Conservation (phyloP, 2,329 filamentous ascomycete species). For the Pochonia chlamydosporia region DNA sequence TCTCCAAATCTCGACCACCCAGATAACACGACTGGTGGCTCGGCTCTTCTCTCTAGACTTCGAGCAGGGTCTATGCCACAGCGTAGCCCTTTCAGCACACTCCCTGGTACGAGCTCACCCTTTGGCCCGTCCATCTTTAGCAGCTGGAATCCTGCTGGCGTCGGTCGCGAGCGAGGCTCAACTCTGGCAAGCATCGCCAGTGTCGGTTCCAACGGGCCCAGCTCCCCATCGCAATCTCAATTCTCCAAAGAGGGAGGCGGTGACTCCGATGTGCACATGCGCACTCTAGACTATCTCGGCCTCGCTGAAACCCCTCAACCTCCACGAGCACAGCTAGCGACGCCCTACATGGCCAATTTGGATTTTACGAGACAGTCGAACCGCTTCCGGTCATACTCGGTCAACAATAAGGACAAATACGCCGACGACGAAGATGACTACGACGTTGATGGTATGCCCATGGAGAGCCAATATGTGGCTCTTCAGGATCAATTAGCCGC, state of each 20-base stretch:
- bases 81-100: constrained; percentile 61
- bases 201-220: constrained; percentile 83
- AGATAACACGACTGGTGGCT: constrained; percentile 48
- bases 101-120: constrained; percentile 53
- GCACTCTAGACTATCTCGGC: constrained; percentile 91
- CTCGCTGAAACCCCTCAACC: constrained; percentile 90
- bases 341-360: constrained; percentile 70
- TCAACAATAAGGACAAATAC: constrained; percentile 98
- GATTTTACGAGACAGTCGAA: constrained; percentile 73
- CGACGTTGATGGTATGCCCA: constrained; percentile 42
- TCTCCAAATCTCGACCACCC: constrained; percentile 48
- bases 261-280: constrained; percentile 81
- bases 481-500: constrained; percentile 58
- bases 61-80: constrained; percentile 94
- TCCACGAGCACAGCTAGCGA: constrained; percentile 64
- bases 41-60: constrained; percentile 75
- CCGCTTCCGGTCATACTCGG: constrained; percentile 93
- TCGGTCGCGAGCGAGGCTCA: constrained; percentile 73
- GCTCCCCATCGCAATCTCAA: constrained; percentile 79
- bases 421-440: constrained; percentile 83
- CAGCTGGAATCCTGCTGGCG: constrained; percentile 65
- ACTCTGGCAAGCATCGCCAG: constrained; percentile 80
- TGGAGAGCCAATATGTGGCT: constrained; percentile 55
- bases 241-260: constrained; percentile 80
- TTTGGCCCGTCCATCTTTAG: constrained; percentile 91